Base-by-base conservation (phyloP, 495 filamentous ascomycete genomes). In the Tuber umbilicatum region DNA sequence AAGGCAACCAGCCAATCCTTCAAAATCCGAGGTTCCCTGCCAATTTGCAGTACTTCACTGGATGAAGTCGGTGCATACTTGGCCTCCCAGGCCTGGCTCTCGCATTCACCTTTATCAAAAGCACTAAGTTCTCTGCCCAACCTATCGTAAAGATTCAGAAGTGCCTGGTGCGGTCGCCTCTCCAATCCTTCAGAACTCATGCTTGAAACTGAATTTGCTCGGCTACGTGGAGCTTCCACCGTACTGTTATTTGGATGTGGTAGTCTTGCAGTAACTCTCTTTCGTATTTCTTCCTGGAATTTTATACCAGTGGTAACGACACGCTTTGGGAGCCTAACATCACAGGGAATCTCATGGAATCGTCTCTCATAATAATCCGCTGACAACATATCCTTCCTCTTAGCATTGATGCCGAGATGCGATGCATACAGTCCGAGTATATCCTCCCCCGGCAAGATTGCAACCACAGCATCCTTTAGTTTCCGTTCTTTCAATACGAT, bases 1-100 rank as follows among this genome's bases (percentile, higher is more conserved):
- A 96, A 86, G 55, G 85, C 87, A 45, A 86, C 86, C n/a, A 99
- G 85, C 96, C 96, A 99, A 70, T 97, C 90, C 69, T 89, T 88
- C 42, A 99, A 83, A 41, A 96, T 84, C 10, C 86, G 82, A 7
- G 88, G 89, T 82, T 97, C 93, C 16, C 84, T 87, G 0, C 92
- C 91, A 31, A 85, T 80, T 80, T 97, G 94, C 37, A 99, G 87
- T 1, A 97, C 91, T 74, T 94, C 89, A 9, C 85, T 85, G 1
- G 93, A 89, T 38, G 82, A 85, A 41, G 80, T 84, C 0, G 96
- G 96, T 1, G 93, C 89, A 85, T 97, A 97, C 78, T 99, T 99
- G 41, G 94, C 90, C 2, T 85, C 79, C 96, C 96, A 99, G 60
- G 89, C 84, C 39, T 86, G 85, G 0, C 84, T 86, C 79, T 98